Evolutionary conservation across 805 yeast genomes (phyloP), one percentile per base, ranked within the genome.

Genomic region (Saccharomycopsis olivae): DNA sequence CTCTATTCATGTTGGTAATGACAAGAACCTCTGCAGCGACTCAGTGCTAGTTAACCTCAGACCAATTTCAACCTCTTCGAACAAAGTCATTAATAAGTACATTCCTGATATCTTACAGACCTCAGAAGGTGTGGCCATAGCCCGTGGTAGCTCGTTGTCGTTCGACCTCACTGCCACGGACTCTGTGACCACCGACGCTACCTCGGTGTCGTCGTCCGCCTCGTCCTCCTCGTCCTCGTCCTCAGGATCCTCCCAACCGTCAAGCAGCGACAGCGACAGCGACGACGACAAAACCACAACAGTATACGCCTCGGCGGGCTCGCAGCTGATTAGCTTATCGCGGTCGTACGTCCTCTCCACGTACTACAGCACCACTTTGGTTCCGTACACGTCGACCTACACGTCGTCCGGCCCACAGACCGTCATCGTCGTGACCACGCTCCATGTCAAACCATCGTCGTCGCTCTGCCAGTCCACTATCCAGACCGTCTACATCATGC

Each of bases 81-180:
- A 38, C 24, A 32, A 23, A 6, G 40, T 35, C 10, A 38, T 43
- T 23, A 9, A 14, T 9, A 3, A n/a, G 3, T 43, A 25, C 18
- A 17, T 39, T 11, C 47, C 47, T 5, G 47, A 41, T 32, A 43
- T 43, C 18, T 33, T 43, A 17, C n/a, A 34, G n/a, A 43, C 47
- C n/a, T 8, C 29, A 10, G 32, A 39, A 28, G 47, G 47, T 8
- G 30, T 43, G 9, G 23, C 32, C 3, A 43, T 43, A 27, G 47
- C 47, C 28, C 27, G 11, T 3, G 47, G 43, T 10, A 20, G 35
- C 13, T 43, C 47, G 6, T 10, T 40, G 3, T 35, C 40, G 5
- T 43, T 16, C 23, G 34, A 37, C 11, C 11, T 23, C 11, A 20
- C 30, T 11, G 15, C 39, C n/a, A n/a, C 30, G 8, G 30, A 10